These are phyloP conservation scores for Trametes cingulata DNA, from an alignment of 768 basidiomycete genomes.

Conservation along the genomic window DNA sequence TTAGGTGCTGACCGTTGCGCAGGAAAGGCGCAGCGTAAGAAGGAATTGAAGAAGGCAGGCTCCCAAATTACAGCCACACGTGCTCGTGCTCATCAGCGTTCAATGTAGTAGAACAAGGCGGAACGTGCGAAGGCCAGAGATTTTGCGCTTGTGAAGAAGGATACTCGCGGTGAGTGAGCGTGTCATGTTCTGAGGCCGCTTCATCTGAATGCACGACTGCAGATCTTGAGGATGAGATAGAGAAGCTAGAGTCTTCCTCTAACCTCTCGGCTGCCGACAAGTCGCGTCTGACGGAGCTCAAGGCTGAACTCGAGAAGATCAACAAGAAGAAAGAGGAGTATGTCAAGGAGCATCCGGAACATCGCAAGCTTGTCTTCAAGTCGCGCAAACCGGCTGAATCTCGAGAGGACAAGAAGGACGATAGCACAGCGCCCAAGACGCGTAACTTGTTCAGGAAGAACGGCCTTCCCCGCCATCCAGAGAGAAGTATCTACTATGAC, in stretches of 20 bases:
- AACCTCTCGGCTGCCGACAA: constrained; percentile 53
- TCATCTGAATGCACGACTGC: neutral
- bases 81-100: neutral
- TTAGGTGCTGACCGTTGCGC: neutral
- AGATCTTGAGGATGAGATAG: constrained; percentile 86
- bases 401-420: constrained; percentile 44
- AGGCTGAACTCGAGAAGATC: constrained; percentile 76
- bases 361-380: constrained; percentile 80
- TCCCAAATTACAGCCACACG: neutral
- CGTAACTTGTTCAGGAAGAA: constrained; percentile 78
- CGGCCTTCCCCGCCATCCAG: constrained; percentile 88
- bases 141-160: constrained; percentile 91
- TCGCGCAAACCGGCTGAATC: constrained; percentile 45
- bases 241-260: constrained; percentile 54
- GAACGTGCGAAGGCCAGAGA: constrained; percentile 80
- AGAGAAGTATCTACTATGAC: constrained; percentile 90
- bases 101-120: constrained; percentile 84
- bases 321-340: constrained; percentile 90
- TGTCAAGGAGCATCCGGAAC: constrained; percentile 91
- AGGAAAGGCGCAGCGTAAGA: constrained; percentile 94
- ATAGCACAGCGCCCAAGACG: constrained; percentile 44
- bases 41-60: constrained; percentile 91
- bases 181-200: neutral
- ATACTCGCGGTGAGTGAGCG: constrained; percentile 69
- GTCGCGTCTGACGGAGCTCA: constrained; percentile 68